phyloP scores from a whole-genome alignment of 2,329 filamentous ascomycete species.

The Sarocladiaceae sp. region DNA sequence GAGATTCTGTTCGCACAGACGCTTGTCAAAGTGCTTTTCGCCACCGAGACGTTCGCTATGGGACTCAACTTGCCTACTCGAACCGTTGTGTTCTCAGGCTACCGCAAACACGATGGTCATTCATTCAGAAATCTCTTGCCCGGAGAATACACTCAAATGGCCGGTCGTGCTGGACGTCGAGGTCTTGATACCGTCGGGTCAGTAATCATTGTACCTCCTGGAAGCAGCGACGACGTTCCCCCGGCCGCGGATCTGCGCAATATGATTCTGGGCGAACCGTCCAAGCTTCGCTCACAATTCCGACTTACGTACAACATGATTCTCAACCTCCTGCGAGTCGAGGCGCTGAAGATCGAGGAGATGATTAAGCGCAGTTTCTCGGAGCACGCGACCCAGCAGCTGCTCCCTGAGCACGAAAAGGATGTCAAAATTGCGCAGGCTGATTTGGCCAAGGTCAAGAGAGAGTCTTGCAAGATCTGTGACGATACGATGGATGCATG shows the following conservation, averaged over 20 bases:
- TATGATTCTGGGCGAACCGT: conserved; percentile 95
- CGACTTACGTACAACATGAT: conserved; percentile 99
- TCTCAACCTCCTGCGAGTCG: conserved; percentile 86
- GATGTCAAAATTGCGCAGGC: conserved; percentile 88
- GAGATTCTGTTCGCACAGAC: conserved; percentile 95
- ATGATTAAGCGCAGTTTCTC: conserved; percentile 99
- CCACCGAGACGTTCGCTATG: conserved; percentile 98
- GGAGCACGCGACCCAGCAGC: conserved; percentile 91
- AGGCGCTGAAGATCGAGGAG: conserved; percentile 96
- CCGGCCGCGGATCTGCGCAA: conserved; percentile 75
- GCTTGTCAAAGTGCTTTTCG: conserved; percentile 92
- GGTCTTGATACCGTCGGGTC: conserved; percentile 96
- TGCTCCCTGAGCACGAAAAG: conserved; percentile 92
- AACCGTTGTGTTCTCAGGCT: conserved; percentile 96
- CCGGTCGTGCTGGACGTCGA: conserved; percentile 90
- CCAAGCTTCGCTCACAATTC: conserved; percentile 93
- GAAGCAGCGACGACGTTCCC: conserved; percentile 75
- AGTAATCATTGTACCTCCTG: conserved; percentile 89
- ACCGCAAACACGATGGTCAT: conserved; percentile 92
- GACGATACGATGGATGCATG: conserved; percentile 73
- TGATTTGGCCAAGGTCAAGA: conserved; percentile 82
- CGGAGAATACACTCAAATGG: conserved; percentile 99
- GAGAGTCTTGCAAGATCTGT: conserved; percentile 76
- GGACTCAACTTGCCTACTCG: conserved; percentile 91
- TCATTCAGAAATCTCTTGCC: conserved; percentile 85